Evolutionary conservation across 2,329 filamentous ascomycete genomes (phyloP).

Genomic region (Emmonsiellopsis sp.): DNA sequence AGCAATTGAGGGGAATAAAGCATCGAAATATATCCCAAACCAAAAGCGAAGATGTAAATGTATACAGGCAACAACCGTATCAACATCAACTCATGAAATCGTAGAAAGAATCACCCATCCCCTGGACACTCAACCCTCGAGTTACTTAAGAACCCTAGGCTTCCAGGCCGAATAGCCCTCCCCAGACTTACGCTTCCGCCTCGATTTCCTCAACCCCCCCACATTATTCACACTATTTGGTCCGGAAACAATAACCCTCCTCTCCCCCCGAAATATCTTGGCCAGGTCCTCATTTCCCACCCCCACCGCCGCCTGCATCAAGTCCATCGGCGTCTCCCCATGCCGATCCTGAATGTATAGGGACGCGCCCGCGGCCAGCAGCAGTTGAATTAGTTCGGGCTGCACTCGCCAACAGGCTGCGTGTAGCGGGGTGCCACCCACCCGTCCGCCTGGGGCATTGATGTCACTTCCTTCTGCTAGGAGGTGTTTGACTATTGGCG

Average conservation of each 20-base stretch:
- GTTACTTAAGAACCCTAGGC: background rate
- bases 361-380: background rate
- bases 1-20: no score
- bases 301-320: background rate
- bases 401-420: conserved; percentile 1
- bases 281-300: background rate
- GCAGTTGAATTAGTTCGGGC: background rate
- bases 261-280: background rate
- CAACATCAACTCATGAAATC: no score
- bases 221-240: background rate
- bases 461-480: background rate
- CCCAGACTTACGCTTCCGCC: no score
- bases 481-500: background rate
- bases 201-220: background rate
- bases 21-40: no score
- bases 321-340: background rate
- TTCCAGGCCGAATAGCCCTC: background rate
- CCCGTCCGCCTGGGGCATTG: background rate
- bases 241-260: no score
- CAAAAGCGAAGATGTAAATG: no score
- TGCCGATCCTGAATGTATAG: background rate
- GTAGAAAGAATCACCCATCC: no score
- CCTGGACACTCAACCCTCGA: no score
- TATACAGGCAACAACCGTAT: no score
- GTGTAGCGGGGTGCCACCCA: background rate